A percentile compares a stretch with the other conserved stretches of the same genome.
Evolutionary conservation across 768 basidiomycete species (phyloP).

Genomic region (Butyriboletus loyo): DNA sequence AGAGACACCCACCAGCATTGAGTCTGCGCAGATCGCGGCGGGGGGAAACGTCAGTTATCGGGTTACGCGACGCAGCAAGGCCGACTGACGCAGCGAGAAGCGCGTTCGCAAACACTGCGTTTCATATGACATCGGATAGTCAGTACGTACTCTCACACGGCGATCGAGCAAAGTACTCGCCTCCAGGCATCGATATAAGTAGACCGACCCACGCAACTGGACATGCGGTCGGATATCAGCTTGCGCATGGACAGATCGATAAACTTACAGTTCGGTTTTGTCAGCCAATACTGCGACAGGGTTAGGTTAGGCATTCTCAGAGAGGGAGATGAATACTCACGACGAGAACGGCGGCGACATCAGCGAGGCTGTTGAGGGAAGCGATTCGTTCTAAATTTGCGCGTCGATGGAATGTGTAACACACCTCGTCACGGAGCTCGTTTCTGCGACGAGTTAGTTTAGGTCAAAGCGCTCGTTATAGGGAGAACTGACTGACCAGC

Average conservation of each 20-base stretch:
- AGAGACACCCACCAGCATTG: conserved; percentile 6
- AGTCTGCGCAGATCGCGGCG: conserved; percentile 2
- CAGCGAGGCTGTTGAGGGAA: conserved; percentile 8
- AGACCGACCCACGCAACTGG: conserved; percentile 18
- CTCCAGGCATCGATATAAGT: conserved; percentile 17
- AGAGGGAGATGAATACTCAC: conserved; percentile 4
- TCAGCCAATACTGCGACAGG: conserved; percentile 16
- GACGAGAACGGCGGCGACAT: not conserved
- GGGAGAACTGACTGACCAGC: conserved; percentile 16
- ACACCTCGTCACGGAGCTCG: conserved; percentile 12
- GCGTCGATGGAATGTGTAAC: not conserved
- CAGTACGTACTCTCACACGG: not conserved
- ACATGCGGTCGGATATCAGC: not conserved
- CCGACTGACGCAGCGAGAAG: conserved; percentile 16
- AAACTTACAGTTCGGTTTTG: conserved; percentile 10
- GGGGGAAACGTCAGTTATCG: not conserved
- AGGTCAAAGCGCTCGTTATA: not conserved
- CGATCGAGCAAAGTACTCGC: not conserved
- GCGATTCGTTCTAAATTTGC: not conserved
- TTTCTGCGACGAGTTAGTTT: conserved; percentile 15
- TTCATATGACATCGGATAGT: not conserved
- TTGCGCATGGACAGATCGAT: not conserved
- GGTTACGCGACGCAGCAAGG: not conserved
- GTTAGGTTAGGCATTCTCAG: not conserved
- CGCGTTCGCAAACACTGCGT: conserved; percentile 18